These are phyloP conservation scores for Pelargonium cotyledonis DNA, from an alignment of 441 rosid genomes.

Conservation along the genomic window DNA sequence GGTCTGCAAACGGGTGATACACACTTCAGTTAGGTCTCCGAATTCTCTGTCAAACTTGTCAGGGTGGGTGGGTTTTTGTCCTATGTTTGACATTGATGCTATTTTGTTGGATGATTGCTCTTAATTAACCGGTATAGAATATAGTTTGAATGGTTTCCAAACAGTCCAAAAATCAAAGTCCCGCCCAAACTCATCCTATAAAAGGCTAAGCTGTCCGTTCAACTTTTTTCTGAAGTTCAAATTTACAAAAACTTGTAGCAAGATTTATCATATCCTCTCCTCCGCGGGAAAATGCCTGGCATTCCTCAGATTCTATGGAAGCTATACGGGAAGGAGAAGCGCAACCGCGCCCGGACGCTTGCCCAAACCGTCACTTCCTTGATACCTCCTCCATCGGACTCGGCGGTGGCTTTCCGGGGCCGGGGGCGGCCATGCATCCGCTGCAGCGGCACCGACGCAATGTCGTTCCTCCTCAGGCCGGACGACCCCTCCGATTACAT, in stretches of 20 bases:
- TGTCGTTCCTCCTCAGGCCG: conserved; percentile 38
- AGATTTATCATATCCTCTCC: background rate
- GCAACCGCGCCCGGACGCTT: background rate
- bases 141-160: background rate
- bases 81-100: no score
- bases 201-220: background rate
- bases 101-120: no score
- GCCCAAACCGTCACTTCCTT: background rate
- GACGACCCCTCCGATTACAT: conserved; percentile 55
- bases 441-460: conserved; percentile 26
- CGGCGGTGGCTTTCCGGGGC: conserved; percentile 28
- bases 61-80: no score
- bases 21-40: no score
- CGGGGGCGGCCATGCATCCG: conserved; percentile 30
- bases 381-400: background rate
- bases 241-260: background rate
- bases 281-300: background rate
- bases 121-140: background rate
- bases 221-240: background rate
- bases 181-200: background rate
- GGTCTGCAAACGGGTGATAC: no score
- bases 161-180: background rate
- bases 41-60: no score
- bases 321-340: background rate
- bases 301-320: background rate